A percentile compares a stretch with the other conserved stretches of the same genome.
These are phyloP conservation scores for Pseudocercospora vitis DNA, from an alignment of 2,329 filamentous ascomycete species.

Conservation along the genomic window DNA sequence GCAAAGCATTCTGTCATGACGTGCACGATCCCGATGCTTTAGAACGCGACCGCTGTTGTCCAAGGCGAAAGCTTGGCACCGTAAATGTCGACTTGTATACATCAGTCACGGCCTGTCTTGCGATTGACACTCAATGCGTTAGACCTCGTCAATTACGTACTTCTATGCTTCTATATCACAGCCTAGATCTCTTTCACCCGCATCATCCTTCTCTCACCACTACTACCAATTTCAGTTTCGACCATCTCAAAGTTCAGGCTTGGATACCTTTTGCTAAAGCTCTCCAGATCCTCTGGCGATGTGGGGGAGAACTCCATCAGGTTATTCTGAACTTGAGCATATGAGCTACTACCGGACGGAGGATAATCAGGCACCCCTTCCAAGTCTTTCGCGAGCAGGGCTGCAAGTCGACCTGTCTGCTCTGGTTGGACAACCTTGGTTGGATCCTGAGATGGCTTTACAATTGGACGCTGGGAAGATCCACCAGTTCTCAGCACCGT, in stretches of 20 bases:
- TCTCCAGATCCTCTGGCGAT: slow-evolving; percentile 23
- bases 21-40: too few species aligned
- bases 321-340: slow-evolving; percentile 4
- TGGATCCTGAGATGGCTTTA: slow-evolving; percentile 13
- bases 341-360: slow-evolving; percentile 16
- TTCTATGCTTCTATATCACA: background rate
- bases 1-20: slow-evolving; percentile 6
- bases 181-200: slow-evolving; percentile 20
- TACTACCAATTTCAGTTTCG: slow-evolving; percentile 53
- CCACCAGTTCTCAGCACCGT: slow-evolving; percentile 56
- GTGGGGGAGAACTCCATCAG: slow-evolving; percentile 13
- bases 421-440: slow-evolving; percentile 9
- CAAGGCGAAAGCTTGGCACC: too few species aligned
- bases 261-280: slow-evolving; percentile 81
- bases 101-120: background rate
- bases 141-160: background rate
- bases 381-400: slow-evolving; percentile 39
- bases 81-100: too few species aligned
- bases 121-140: background rate
- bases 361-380: slow-evolving; percentile 41
- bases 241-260: slow-evolving; percentile 86
- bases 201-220: slow-evolving; percentile 17
- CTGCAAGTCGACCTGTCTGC: slow-evolving; percentile 35
- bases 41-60: too few species aligned
- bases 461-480: slow-evolving; percentile 22